Evolutionary conservation across 495 filamentous ascomycete species (phyloP).

Genomic region (Penicillium arizonense): DNA sequence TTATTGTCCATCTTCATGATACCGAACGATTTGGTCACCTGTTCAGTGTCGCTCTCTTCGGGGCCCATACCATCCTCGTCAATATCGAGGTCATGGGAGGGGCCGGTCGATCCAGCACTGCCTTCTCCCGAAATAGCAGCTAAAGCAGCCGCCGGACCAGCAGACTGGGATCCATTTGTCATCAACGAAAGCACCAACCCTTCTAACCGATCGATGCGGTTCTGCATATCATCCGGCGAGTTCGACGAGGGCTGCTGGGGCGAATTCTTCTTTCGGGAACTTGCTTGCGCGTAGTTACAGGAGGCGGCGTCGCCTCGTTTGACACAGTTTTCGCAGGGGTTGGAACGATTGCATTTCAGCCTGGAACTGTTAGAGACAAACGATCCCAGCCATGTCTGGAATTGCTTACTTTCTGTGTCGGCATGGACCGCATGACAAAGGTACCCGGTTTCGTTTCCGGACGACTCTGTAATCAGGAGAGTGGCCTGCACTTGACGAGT

Average conservation of each 20-base stretch:
- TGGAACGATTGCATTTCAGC: constrained; percentile 89
- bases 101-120: constrained; percentile 47
- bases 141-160: constrained; percentile 60
- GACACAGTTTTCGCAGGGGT: constrained; percentile 94
- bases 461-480: constrained; percentile 92
- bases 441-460: constrained; percentile 90
- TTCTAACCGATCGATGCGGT: constrained; percentile 95
- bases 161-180: constrained; percentile 77
- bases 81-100: constrained; percentile 52
- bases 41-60: constrained; percentile 83
- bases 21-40: constrained; percentile 80
- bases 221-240: constrained; percentile 96
- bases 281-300: constrained; percentile 85
- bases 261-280: constrained; percentile 72
- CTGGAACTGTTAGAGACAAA: constrained; percentile 46
- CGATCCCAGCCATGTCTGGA: constrained; percentile 11
- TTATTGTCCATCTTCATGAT: constrained; percentile 84
- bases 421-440: constrained; percentile 91
- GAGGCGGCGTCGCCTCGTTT: constrained; percentile 81
- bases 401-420: constrained; percentile 84
- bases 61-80: constrained; percentile 53
- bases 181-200: constrained; percentile 92
- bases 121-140: constrained; percentile 63
- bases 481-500: constrained; percentile 69
- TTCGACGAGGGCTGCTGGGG: constrained; percentile 55